These are phyloP conservation scores for Psidium friedrichsthalianum DNA, from an alignment of 345 rosid genomes.

Conservation along the genomic window DNA sequence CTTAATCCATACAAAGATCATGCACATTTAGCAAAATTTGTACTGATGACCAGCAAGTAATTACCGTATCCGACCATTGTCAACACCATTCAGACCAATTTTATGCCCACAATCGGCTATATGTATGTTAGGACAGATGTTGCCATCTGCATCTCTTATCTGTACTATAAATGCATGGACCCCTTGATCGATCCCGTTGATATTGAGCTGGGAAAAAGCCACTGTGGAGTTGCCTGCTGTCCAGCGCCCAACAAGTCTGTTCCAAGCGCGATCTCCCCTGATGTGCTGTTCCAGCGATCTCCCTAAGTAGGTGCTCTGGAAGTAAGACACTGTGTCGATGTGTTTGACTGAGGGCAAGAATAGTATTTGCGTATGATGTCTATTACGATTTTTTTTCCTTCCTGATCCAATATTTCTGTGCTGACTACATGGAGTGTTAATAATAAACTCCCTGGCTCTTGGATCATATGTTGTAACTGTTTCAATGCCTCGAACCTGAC, in stretches of 20 bases:
- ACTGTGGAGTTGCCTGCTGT: constrained; percentile 87
- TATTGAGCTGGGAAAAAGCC: constrained; percentile 82
- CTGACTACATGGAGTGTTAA: constrained; percentile 87
- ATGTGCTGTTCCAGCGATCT: too few species aligned
- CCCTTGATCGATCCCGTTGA: constrained; percentile 69
- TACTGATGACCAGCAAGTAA: background rate
- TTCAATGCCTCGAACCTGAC: constrained; percentile 86
- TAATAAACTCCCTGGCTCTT: constrained; percentile 63
- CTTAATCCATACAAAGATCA: background rate
- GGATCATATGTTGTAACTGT: constrained; percentile 78
- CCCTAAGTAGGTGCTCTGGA: too few species aligned
- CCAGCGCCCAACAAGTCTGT: too few species aligned
- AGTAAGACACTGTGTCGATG: background rate
- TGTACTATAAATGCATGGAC: constrained; percentile 90
- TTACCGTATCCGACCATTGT: too few species aligned
- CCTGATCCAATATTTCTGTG: constrained; percentile 99
- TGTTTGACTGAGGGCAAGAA: too few species aligned
- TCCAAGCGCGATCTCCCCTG: too few species aligned
- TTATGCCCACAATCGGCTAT: constrained; percentile 48
- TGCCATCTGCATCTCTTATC: constrained; percentile 76
- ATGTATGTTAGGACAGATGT: constrained; percentile 55
- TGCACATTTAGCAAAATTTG: background rate
- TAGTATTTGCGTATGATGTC: too few species aligned
- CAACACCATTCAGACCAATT: too few species aligned
- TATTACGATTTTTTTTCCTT: too few species aligned